phyloP scores from a whole-genome alignment of 768 basidiomycete species.

The Lentinula detonsa region DNA sequence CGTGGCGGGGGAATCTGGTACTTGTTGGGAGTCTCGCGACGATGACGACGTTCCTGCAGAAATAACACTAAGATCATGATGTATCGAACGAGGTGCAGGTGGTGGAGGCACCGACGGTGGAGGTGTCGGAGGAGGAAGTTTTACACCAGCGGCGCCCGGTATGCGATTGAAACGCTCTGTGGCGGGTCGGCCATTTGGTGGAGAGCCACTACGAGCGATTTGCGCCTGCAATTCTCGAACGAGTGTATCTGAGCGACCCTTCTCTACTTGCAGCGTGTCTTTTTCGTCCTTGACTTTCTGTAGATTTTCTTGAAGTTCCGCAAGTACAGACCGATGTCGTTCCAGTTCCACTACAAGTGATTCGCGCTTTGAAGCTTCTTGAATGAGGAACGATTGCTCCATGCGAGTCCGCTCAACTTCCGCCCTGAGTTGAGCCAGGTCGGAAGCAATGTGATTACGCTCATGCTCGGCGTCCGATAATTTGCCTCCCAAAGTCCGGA shows the following conservation, averaged over 20 bases:
- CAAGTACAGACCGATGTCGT: constrained; percentile 66
- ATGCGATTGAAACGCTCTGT: constrained; percentile 56
- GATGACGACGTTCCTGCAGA: constrained; percentile 59
- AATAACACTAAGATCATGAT: constrained; percentile 50
- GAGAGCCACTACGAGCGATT: constrained; percentile 50
- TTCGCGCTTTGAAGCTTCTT: constrained; percentile 71
- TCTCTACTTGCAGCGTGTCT: constrained; percentile 70
- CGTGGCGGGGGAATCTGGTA: constrained; percentile 47
- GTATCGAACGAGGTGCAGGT: constrained; percentile 53
- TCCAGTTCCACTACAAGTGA: constrained; percentile 73
- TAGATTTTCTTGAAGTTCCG: constrained; percentile 72
- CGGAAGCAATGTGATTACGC: constrained; percentile 34
- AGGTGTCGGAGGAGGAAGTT: constrained; percentile 83
- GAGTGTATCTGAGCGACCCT: constrained; percentile 56
- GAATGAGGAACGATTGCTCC: constrained; percentile 57
- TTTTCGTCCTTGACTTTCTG: constrained; percentile 81
- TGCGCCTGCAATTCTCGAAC: constrained; percentile 79
- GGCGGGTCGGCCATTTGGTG: constrained; percentile 45
- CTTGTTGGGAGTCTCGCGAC: constrained; percentile 58
- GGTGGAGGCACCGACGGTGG: constrained; percentile 86
- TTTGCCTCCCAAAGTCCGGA: constrained; percentile 45
- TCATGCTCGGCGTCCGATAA: constrained; percentile 39
- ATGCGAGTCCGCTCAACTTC: constrained; percentile 54
- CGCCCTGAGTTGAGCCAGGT: constrained; percentile 46
- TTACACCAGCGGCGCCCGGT: constrained; percentile 58